Conservation (phyloP, 2,329 filamentous ascomycete genomes). For the Sporothrix schenckii region DNA sequence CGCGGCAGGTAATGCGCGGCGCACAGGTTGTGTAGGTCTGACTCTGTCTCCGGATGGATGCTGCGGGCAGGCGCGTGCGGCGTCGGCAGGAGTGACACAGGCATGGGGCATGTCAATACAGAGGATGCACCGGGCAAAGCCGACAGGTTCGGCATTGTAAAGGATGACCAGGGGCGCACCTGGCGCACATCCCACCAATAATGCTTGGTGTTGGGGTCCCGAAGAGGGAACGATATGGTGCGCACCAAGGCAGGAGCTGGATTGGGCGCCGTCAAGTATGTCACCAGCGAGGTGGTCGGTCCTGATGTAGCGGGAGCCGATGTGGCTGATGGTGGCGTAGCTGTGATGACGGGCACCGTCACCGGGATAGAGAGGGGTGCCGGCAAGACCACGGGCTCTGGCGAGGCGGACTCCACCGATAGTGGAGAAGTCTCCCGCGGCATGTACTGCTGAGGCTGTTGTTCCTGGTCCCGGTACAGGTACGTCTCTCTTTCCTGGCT, state of each 20-base stretch:
- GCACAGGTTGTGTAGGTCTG: slow-evolving; percentile 74
- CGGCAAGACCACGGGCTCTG: slow-evolving; percentile 30
- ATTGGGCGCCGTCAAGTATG: slow-evolving; percentile 77
- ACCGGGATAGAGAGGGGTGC: slow-evolving; percentile 62
- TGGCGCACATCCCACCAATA: slow-evolving; percentile 98
- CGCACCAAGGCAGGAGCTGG: slow-evolving; percentile 81
- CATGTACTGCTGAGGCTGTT: slow-evolving; percentile 44
- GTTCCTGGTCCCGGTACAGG: slow-evolving; percentile 45
- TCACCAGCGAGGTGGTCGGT: slow-evolving; percentile 71
- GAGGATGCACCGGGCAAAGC: slow-evolving; percentile 71
- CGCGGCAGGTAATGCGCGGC: slow-evolving; percentile 79
- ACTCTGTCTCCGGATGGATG: slow-evolving; percentile 77
- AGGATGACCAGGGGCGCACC: slow-evolving; percentile 78
- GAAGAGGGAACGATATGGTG: slow-evolving; percentile 70
- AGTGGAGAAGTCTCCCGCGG: slow-evolving; percentile 53
- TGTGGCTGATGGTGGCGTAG: slow-evolving; percentile 80
- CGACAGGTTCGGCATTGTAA: slow-evolving; percentile 72
- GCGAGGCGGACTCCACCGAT: slow-evolving; percentile 42
- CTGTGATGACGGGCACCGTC: slow-evolving; percentile 72
- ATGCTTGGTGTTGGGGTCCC: slow-evolving; percentile 71
- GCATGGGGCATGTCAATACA: slow-evolving; percentile 71
- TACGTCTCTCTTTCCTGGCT: slow-evolving; percentile 48
- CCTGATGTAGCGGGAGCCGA: slow-evolving; percentile 75
- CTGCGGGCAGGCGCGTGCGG: slow-evolving; percentile 52
- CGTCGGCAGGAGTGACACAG: slow-evolving; percentile 62